Evolutionary conservation across 352 stramenopile genomes (phyloP).

Genomic region (Phytophthora palmivora): DNA sequence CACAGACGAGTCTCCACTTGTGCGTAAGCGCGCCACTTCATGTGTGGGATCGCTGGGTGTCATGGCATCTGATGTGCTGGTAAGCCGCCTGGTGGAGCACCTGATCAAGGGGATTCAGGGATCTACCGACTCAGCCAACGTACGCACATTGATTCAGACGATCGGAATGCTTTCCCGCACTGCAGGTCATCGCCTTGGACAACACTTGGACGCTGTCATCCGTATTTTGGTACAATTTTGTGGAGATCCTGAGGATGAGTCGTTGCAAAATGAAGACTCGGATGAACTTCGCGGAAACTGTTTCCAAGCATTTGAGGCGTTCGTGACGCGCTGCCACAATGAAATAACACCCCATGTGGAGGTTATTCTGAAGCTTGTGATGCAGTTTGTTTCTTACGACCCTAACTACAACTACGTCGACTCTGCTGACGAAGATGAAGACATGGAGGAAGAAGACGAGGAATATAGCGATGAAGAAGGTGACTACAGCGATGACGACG

Average conservation of each 20-base stretch:
- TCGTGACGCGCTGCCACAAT: slow-evolving; percentile 95
- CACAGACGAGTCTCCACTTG: slow-evolving; percentile 79
- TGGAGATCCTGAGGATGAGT: slow-evolving; percentile 91
- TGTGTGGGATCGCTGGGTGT: slow-evolving; percentile 96
- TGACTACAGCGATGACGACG: slow-evolving; percentile 94
- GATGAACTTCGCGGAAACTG: slow-evolving; percentile 98
- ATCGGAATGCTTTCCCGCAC: slow-evolving; percentile 97
- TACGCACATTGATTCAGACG: slow-evolving; percentile 95
- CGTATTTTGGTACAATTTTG: slow-evolving; percentile 97
- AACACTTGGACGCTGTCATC: slow-evolving; percentile 96
- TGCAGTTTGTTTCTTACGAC: slow-evolving; percentile 97
- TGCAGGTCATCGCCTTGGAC: slow-evolving; percentile 95
- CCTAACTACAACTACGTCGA: slow-evolving; percentile 99
- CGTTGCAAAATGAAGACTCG: slow-evolving; percentile 92
- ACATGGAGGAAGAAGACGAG: slow-evolving; percentile 87
- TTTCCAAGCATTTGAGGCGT: slow-evolving; percentile 98
- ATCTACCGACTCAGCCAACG: slow-evolving; percentile 73
- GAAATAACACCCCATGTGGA: slow-evolving; percentile 96
- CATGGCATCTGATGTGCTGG: slow-evolving; percentile 94
- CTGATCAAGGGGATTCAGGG: slow-evolving; percentile 92
- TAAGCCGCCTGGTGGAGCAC: slow-evolving; percentile 94
- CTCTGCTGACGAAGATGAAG: slow-evolving; percentile 91
- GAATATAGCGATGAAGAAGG: slow-evolving; percentile 86
- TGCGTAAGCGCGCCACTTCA: slow-evolving; percentile 96
- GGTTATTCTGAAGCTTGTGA: slow-evolving; percentile 89